These are phyloP conservation scores for Chondrostereum purpureum DNA, from an alignment of 1,284 basidiomycete genomes.

Conservation along the genomic window DNA sequence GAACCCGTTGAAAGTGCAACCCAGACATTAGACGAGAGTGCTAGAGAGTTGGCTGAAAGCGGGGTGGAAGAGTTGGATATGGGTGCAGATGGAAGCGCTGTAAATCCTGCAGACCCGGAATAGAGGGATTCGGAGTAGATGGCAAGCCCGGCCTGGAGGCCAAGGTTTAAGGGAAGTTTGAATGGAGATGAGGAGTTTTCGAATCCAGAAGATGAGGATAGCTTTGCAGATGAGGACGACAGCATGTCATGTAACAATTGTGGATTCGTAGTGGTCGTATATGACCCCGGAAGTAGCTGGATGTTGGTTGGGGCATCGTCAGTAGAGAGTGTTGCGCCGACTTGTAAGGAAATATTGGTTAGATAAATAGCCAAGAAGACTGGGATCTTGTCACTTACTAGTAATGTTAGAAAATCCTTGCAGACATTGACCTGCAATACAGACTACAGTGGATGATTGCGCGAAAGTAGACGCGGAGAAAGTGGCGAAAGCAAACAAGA, in stretches of 20 bases:
- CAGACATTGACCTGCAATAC: conserved; percentile 78
- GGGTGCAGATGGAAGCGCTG: conserved; percentile 44
- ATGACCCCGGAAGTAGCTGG: conserved; percentile 68
- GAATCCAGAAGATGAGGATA: conserved; percentile 58
- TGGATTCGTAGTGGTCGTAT: conserved; percentile 62
- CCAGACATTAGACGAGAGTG: conserved; percentile 62
- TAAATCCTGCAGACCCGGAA: conserved; percentile 56
- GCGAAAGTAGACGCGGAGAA: conserved; percentile 45
- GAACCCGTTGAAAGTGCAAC: conserved; percentile 49
- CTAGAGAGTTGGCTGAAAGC: conserved; percentile 49
- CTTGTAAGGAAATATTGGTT: conserved; percentile 29
- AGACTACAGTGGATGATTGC: conserved; percentile 58
- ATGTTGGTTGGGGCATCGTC: conserved; percentile 44
- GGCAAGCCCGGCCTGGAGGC: conserved; percentile 57
- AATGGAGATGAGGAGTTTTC: conserved; percentile 40
- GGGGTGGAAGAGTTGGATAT: conserved; percentile 43
- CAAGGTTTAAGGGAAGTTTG: conserved; percentile 58
- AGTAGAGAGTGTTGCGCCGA: conserved; percentile 57
- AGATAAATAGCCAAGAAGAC: conserved; percentile 1
- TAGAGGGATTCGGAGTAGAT: conserved; percentile 54
- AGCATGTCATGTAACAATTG: conserved; percentile 61
- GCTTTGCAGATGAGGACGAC: conserved; percentile 51
- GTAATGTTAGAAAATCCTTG: conserved; percentile 67
- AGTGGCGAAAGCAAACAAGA: conserved; percentile 37
- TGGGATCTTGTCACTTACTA: conserved; percentile 44